These are phyloP conservation scores for Ormosia semicastrata DNA, from an alignment of 306 rosid genomes.

Conservation along the genomic window DNA sequence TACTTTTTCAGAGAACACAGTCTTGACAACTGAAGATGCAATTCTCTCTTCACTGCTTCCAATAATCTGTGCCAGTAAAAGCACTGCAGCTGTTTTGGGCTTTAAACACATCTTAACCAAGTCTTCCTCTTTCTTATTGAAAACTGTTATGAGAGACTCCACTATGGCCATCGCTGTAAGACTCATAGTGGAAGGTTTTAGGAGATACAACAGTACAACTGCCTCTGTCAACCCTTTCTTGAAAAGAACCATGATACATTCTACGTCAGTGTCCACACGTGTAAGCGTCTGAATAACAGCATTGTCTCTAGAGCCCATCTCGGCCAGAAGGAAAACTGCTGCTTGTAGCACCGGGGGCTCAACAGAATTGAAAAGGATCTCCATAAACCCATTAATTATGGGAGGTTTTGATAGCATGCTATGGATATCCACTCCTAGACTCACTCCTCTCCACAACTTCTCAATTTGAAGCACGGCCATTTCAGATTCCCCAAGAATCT, in stretches of 20 bases:
- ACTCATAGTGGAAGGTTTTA: slow-evolving; percentile 42
- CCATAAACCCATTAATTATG: slow-evolving; percentile 76
- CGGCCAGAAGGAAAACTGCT: slow-evolving; percentile 73
- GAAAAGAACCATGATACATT: slow-evolving; percentile 68
- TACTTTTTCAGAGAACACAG: slow-evolving; percentile 46
- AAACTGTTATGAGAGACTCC: slow-evolving; percentile 55
- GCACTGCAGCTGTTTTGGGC: slow-evolving; percentile 71
- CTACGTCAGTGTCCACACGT: slow-evolving; percentile 77
- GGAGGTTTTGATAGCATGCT: slow-evolving; percentile 72
- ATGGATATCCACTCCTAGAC: slow-evolving; percentile 53
- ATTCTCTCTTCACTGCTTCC: slow-evolving; percentile 49
- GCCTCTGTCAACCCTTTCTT: slow-evolving; percentile 77
- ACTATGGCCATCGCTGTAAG: slow-evolving; percentile 56
- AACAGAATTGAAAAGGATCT: slow-evolving; percentile 75
- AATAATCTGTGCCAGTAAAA: slow-evolving; percentile 62
- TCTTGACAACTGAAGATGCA: slow-evolving; percentile 43
- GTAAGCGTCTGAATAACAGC: slow-evolving; percentile 73
- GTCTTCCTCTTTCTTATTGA: slow-evolving; percentile 57
- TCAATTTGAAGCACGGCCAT: slow-evolving; percentile 73
- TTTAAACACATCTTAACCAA: slow-evolving; percentile 57
- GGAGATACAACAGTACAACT: slow-evolving; percentile 72
- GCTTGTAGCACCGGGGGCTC: slow-evolving; percentile 63
- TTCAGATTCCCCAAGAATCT: slow-evolving; percentile 79
- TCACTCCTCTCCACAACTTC: slow-evolving; percentile 66
- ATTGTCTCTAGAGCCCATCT: slow-evolving; percentile 70